These are phyloP conservation scores for Daldinia childiae DNA, from an alignment of 495 filamentous ascomycete species.

Conservation along the genomic window DNA sequence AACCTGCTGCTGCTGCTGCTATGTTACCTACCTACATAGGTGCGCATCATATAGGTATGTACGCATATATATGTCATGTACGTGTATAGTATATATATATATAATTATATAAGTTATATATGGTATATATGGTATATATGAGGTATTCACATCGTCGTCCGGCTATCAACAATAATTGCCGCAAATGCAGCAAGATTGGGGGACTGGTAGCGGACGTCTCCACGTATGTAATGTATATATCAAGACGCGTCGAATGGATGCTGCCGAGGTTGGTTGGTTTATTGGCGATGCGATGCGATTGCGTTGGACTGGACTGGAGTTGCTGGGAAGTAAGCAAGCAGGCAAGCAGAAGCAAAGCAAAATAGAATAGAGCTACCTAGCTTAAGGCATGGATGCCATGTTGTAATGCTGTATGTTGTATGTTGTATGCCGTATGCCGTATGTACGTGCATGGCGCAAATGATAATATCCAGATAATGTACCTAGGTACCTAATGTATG, in stretches of 20 bases:
- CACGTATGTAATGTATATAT: not conserved
- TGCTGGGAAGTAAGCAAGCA: not conserved
- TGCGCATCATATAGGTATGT: not conserved
- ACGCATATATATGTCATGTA: not conserved
- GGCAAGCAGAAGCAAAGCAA: not conserved
- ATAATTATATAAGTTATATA: too few species aligned
- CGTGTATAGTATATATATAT: too few species aligned
- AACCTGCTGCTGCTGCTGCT: not conserved
- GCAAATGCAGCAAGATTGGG: not conserved
- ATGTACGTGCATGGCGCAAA: not conserved
- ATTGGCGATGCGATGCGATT: constrained; percentile 4
- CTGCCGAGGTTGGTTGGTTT: not conserved
- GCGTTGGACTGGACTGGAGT: not conserved
- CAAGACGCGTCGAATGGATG: not conserved
- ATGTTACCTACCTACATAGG: not conserved
- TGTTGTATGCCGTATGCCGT: not conserved
- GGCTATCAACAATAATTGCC: not conserved
- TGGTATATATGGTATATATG: not conserved
- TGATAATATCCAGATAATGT: not conserved
- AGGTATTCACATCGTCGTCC: not conserved
- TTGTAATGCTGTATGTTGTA: not conserved
- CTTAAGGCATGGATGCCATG: not conserved
- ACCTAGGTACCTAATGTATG: too few species aligned
- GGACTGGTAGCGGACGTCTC: not conserved
- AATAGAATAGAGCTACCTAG: not conserved